Evolutionary conservation across 2,329 filamentous ascomycete species (phyloP).

Genomic region (Fusarium palustre): DNA sequence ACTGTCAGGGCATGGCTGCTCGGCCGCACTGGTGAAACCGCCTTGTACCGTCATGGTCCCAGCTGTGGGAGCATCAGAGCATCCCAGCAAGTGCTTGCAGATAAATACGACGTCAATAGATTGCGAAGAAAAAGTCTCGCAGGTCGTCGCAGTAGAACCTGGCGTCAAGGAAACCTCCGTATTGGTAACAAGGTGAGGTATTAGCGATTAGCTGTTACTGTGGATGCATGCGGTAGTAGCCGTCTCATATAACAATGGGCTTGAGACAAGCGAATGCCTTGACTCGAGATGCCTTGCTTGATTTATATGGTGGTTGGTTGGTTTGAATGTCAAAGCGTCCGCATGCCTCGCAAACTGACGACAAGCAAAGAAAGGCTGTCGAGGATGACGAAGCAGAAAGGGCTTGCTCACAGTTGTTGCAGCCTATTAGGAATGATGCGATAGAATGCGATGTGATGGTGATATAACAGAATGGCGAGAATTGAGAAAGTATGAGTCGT

Average conservation of each 20-base stretch:
- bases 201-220: conserved; percentile 38
- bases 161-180: background rate
- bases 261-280: conserved; percentile 38
- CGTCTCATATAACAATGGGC: conserved; percentile 36
- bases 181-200: conserved; percentile 13
- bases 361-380: conserved; percentile 18
- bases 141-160: background rate
- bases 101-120: conserved; percentile 35
- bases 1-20: conserved; percentile 39
- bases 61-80: conserved; percentile 38
- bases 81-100: conserved; percentile 45
- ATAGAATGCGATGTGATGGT: conserved; percentile 6
- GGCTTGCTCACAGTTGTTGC: background rate
- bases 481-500: conserved; percentile 12
- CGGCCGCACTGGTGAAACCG: conserved; percentile 48
- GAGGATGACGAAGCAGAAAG: conserved; percentile 9
- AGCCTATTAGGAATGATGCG: background rate
- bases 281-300: conserved; percentile 10
- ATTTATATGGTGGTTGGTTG: conserved; percentile 10
- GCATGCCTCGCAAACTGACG: conserved; percentile 24
- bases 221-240: conserved; percentile 27
- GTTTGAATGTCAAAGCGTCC: conserved; percentile 28
- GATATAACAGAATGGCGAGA: conserved; percentile 8
- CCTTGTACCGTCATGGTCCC: conserved; percentile 48
- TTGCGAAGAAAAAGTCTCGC: conserved; percentile 11